Evolutionary conservation across 257 asterid genomes (phyloP).

Genomic region (Scutellaria barbata): DNA sequence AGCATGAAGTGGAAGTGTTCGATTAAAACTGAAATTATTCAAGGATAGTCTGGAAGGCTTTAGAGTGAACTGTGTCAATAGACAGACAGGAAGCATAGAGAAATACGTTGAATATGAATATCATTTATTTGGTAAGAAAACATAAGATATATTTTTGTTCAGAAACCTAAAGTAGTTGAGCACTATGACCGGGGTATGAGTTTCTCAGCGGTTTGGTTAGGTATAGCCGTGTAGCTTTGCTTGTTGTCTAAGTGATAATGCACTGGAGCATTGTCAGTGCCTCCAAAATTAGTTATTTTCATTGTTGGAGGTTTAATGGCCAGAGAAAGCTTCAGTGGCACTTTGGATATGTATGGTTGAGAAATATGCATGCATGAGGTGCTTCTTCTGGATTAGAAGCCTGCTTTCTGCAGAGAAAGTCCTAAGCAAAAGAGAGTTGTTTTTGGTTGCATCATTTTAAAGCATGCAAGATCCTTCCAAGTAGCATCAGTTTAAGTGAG

Average conservation of each 20-base stretch:
- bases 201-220: neutral
- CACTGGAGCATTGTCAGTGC: conserved; percentile 17
- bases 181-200: conserved; percentile 4
- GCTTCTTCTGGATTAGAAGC: conserved; percentile 22
- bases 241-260: conserved; percentile 5
- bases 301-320: conserved; percentile 7
- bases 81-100: neutral
- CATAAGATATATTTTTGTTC: neutral
- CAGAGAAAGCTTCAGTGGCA: neutral
- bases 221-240: conserved; percentile 10
- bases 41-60: conserved; percentile 1
- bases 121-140: conserved; percentile 6
- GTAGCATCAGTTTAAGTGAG: conserved; percentile 26
- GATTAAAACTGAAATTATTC: conserved; percentile 8
- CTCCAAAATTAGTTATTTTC: neutral
- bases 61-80: conserved; percentile 19
- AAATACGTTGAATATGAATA: neutral
- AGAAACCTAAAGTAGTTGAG: conserved; percentile 15
- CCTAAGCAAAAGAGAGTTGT: neutral
- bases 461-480: conserved; percentile 26
- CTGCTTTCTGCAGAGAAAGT: conserved; percentile 2
- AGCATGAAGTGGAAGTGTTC: conserved; percentile 10
- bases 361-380: conserved; percentile 16
- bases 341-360: conserved; percentile 4
- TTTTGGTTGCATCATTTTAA: neutral